A percentile compares a stretch with the other conserved stretches of the same genome.
Conservation (phyloP, 495 filamentous ascomycete genomes). For the Hypoxylon fragiforme region DNA sequence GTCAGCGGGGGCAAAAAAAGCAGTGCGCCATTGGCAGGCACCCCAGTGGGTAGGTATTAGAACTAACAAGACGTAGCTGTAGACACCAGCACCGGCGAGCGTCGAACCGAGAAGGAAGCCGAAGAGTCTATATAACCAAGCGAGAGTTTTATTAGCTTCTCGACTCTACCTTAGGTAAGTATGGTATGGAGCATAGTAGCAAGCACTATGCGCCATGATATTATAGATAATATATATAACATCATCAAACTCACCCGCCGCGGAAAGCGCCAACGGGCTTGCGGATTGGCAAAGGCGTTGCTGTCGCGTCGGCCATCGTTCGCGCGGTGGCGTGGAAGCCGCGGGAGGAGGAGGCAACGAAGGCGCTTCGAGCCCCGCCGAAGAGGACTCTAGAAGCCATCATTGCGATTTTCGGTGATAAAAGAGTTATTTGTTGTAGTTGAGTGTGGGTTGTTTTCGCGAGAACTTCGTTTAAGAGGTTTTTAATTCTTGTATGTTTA, state of each 20-base stretch:
- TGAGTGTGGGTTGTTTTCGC: background rate
- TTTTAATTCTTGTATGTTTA: no score
- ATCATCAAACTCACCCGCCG: conserved; percentile 72
- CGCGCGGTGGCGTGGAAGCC: conserved; percentile 53
- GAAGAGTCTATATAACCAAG: conserved; percentile 68
- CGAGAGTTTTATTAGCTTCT: conserved; percentile 9
- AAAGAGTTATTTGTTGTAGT: conserved; percentile 6
- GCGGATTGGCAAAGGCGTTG: conserved; percentile 63
- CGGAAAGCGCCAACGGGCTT: conserved; percentile 91
- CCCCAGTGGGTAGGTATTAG: no score
- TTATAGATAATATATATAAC: background rate
- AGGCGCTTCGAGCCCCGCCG: conserved; percentile 40
- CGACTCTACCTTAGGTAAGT: background rate
- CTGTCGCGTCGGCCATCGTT: conserved; percentile 42
- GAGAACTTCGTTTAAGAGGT: no score
- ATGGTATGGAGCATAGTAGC: background rate
- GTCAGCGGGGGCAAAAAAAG: no score
- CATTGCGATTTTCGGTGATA: conserved; percentile 25
- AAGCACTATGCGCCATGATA: no score
- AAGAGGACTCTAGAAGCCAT: conserved; percentile 53
- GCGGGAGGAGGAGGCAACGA: conserved; percentile 36
- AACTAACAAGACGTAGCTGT: conserved; percentile 76
- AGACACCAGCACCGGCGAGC: conserved; percentile 76
- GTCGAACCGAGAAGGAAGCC: conserved; percentile 90
- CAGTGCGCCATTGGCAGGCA: no score